Evolutionary conservation across 352 stramenopile genomes (phyloP).

Genomic region (Pythium rhizo-oryzae): DNA sequence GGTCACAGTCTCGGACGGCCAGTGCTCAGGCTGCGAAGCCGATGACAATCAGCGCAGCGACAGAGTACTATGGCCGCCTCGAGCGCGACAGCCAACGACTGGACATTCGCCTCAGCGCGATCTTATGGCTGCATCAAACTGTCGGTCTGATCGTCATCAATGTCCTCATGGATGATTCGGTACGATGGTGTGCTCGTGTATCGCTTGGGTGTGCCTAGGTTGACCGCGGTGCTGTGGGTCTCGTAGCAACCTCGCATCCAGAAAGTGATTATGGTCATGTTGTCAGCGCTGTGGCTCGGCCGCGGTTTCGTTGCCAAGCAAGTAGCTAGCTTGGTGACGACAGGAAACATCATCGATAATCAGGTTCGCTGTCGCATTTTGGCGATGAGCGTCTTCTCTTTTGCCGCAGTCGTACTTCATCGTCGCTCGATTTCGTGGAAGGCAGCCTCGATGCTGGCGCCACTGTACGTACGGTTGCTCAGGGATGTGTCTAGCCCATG

Average conservation of each 20-base stretch:
- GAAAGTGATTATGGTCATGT: constrained; percentile 34
- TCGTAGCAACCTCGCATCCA: constrained; percentile 34
- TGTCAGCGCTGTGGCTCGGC: constrained; percentile 48
- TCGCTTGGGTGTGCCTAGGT: background rate
- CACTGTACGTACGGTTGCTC: background rate
- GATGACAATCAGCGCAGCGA: constrained; percentile 7
- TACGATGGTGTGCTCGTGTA: constrained; percentile 14
- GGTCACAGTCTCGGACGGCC: background rate
- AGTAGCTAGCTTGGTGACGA: background rate
- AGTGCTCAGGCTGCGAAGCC: background rate
- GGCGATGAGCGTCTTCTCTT: background rate
- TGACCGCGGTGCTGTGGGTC: background rate
- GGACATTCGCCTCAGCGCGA: constrained; percentile 31
- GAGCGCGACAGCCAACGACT: constrained; percentile 24
- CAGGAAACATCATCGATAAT: too few relatives aligned
- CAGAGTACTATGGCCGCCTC: constrained; percentile 21
- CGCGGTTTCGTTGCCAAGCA: constrained; percentile 27
- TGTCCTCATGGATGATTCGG: constrained; percentile 44
- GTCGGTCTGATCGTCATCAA: constrained; percentile 42
- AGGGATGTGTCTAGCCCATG: background rate
- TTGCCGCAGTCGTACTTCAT: background rate
- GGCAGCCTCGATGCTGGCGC: background rate
- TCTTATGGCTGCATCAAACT: constrained; percentile 42
- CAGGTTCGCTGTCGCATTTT: background rate
- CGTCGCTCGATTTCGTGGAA: background rate